These are phyloP conservation scores for Oenanthe sinensis DNA, from an alignment of 129 eudicot species.

Conservation along the genomic window DNA sequence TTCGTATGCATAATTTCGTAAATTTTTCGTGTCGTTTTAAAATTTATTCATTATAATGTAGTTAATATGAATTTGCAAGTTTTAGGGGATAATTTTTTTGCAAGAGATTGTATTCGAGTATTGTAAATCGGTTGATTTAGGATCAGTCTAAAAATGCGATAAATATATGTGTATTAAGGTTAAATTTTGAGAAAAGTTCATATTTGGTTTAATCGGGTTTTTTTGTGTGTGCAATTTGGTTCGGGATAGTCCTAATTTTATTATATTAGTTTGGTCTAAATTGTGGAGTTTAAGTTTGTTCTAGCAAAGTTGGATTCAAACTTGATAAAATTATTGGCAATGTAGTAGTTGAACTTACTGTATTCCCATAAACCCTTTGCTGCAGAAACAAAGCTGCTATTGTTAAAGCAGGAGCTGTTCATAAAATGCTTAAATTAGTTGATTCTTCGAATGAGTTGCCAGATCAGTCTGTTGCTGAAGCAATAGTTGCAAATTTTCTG, in stretches of 20 bases:
- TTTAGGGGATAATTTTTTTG: too few species aligned
- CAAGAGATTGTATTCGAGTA: too few species aligned
- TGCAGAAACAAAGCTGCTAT: conserved; percentile 90
- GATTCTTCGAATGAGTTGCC: conserved; percentile 27
- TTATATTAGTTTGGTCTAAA: background rate
- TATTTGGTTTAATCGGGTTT: background rate
- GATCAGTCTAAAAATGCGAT: background rate
- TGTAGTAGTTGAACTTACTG: conserved; percentile 3
- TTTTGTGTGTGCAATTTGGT: background rate
- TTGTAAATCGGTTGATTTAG: background rate
- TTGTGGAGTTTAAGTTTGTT: background rate
- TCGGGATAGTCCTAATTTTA: background rate
- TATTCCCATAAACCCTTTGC: background rate
- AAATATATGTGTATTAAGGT: background rate
- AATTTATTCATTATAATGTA: too few species aligned
- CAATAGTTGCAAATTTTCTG: conserved; percentile 77
- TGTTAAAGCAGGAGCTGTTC: conserved; percentile 86
- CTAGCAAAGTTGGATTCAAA: background rate
- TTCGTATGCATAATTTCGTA: background rate
- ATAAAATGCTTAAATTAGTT: conserved; percentile 72
- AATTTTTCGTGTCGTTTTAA: too few species aligned
- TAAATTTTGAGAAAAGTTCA: background rate
- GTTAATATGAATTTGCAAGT: too few species aligned
- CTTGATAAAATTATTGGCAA: too few species aligned
- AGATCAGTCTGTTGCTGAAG: conserved; percentile 36